Base-by-base conservation (phyloP, 208 protist species). In the Trypanosoma congolense region DNA sequence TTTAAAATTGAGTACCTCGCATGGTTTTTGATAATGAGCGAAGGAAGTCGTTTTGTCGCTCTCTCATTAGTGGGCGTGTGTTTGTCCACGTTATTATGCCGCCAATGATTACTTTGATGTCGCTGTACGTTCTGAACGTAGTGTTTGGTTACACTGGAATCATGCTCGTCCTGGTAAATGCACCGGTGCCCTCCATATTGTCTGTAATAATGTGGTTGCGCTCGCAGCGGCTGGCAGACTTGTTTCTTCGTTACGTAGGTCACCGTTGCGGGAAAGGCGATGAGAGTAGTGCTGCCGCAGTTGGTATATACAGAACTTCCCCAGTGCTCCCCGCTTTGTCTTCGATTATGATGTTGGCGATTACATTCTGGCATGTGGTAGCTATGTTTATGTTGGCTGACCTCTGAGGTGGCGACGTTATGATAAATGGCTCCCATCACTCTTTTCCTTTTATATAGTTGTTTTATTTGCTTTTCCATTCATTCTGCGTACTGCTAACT, bases 171-270 rank as follows among this genome's bases (percentile, higher is more conserved):
- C 22, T 86, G 9, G 38, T 61, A 5, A 61, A 70, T 36, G 69
- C 73, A 10, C 56, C 52, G 0, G 65, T 70, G 14, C 61, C 56
- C 12, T 79, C 69, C 0, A 28, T 75, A 10, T 43, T 61, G 18
- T 74, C 61, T 0, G 29, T 61, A 12, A 6, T 74, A 0, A 41
- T 85, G 43, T 88, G 74, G 68, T 36, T 92, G n/a, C 65, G 61
- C 22, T 74, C 74, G 0, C 52, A 78, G 41, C 73, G 65, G 35
- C n/a, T 91, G 18, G 79, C 73, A 14, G 49, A 22, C 2, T 41
- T 30, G 4, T 91, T 83, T 46, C 19, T 87, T 3, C 51, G 35
- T 2, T 75, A 80, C 65, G 63, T 65, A 3, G 51, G 63, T 18
- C 29, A 40, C 14, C 68, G 72, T n/a, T 60, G 51, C 26, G 16